Evolutionary conservation across 108 stramenopile genomes (phyloP), one percentile per base, ranked within the genome.

Genomic region (Cylindrotheca closterium): DNA sequence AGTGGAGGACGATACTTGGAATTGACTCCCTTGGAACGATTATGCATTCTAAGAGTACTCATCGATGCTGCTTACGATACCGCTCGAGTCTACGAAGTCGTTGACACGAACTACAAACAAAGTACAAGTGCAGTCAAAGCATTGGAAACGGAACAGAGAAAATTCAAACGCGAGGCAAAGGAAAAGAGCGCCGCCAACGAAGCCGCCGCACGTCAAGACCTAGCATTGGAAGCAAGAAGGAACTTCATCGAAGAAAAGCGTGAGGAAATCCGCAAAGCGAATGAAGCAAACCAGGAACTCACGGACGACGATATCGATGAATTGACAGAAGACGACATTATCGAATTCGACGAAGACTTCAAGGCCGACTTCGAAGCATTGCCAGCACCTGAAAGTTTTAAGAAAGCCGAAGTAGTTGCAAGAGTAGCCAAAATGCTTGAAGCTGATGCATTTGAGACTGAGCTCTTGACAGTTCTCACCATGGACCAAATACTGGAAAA

Each of bases 51-150:
- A 12, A 75, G 87, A 30, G 61, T 90, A 18, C 61, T 93, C 30
- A 84, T 93, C 52, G 92, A 93, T 53, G 83, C 89, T 37, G 87
- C 89, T 24, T 93, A 93, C 47, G 92, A 93, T 56, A 80, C 92
- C 22, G 60, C 58, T 26, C 78, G 73, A 56, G 67, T 91, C 2
- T 74, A 86, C 52, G 79, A 79, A 47, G 81, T 77, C n/a, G 86
- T 93, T 15, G 83, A 83, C 55, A 82, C 83, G 5, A 93, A 93
- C 60, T 79, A 85, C 68, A 89, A 87, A 55, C 79, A 79, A 63
- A 74, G 89, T 58, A 80, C 72, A 4, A 87, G 75, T 77, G 89
- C 92, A n/a, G 62, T 85, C 28, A 93, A 93, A 63, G 81, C 87
- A 0, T 60, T 93, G 27, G 89, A 90, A 46, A 66, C 71, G 22